Base-by-base conservation (phyloP, 495 filamentous ascomycete genomes). In the Neurospora sp. region DNA sequence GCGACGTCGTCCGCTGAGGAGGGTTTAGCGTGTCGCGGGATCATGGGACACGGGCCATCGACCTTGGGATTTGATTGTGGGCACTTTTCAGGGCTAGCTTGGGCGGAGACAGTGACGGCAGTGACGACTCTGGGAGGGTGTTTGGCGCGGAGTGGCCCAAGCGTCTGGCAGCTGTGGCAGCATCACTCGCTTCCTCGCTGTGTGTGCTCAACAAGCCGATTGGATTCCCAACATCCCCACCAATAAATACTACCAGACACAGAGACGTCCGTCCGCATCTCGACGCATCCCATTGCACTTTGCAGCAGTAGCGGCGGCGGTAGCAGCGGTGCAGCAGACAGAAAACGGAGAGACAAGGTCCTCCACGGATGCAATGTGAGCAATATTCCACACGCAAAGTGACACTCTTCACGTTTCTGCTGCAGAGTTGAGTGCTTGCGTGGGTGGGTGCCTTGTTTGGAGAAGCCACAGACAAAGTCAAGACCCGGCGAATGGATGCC, bases 41-140 rank as follows among this genome's bases (percentile, higher is more conserved):
- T 65, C 53, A 65, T 65, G 65, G 48, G 68, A 71, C 78, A 80
- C 78, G 77, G 77, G 46, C 77, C 78, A 75, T 31, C 77, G 77
- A 75, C 38, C 18, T 37, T 39, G 27, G 53, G 53, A 65, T 35
- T 61, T 61, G 53, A 35, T 61, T 61, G 53, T 61, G 53, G 53
- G 53, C 53, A 35, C 53, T 27, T 35, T 61, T 61, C 20, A 61
- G 53, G 53, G 53, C 53, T 35, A 65, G 53, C 53, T 35, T 65
- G 53, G 53, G 53, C 53, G 53, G 53, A 61, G 53, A 61, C 20
- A 65, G 73, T 71, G 46, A 74, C 73, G 69, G 73, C 39, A 39
- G 22, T n/a, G 38, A 39, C 61, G 3, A 12, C 70, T 41, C 35
- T 27, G 41, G 18, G 31, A 7, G 8, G 3, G 10, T 12, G 35